A percentile compares a stretch with the other conserved stretches of the same genome.
Conservation (phyloP, 441 rosid species). For the Aleurites moluccanus region DNA sequence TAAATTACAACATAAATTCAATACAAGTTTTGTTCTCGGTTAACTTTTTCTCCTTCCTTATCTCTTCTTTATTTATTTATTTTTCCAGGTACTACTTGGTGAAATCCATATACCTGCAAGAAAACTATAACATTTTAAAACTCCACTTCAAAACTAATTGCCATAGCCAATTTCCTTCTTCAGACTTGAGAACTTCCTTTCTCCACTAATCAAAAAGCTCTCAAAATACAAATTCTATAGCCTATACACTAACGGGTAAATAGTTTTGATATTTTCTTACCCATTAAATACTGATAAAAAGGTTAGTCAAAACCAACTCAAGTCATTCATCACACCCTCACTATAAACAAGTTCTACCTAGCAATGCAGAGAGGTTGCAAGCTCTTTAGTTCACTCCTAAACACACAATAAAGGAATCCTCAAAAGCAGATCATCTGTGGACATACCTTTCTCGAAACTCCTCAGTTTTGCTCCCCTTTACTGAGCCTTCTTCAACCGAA, state of each 20-base stretch:
- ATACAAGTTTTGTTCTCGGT: no score
- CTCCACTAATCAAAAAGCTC: neutral
- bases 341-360: neutral
- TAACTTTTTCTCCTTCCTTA: neutral
- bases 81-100: neutral
- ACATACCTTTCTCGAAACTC: slow-evolving; percentile 45
- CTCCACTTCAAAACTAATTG: neutral
- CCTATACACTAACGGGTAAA: no score
- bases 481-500: slow-evolving; percentile 32
- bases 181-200: neutral
- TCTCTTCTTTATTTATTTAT: neutral
- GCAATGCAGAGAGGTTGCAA: neutral
- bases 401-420: neutral
- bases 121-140: neutral
- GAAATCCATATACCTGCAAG: neutral
- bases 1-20: no score
- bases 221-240: neutral
- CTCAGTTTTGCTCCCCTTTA: slow-evolving; percentile 34
- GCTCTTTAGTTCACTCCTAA: neutral
- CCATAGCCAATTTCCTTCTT: neutral
- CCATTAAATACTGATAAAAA: neutral
- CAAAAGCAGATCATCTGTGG: neutral
- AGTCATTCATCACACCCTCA: neutral
- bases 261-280: neutral
- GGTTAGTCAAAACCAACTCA: neutral